Conservation (phyloP, 2,329 filamentous ascomycete species). For the Paecilomyces formosus region DNA sequence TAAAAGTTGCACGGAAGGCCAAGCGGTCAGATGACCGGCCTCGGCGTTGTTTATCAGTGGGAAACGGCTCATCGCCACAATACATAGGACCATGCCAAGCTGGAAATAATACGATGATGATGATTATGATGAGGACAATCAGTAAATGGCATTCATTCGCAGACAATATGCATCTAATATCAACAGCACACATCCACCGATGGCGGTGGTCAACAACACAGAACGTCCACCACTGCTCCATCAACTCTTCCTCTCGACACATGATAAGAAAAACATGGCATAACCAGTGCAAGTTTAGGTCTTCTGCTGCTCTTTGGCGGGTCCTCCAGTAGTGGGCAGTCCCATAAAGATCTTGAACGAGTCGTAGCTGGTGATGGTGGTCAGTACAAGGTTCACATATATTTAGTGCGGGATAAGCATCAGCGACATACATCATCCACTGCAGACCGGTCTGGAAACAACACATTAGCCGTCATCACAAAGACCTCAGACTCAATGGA, state of each 20-base stretch:
- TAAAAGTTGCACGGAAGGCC: neutral
- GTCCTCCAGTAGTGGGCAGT: slow-evolving; percentile 67
- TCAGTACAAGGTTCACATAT: slow-evolving; percentile 12
- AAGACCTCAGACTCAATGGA: neutral
- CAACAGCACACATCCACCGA: neutral
- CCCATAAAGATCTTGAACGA: slow-evolving; percentile 90
- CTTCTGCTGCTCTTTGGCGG: slow-evolving; percentile 43
- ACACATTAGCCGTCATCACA: slow-evolving; percentile 10
- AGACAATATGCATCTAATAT: neutral
- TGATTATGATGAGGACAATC: neutral
- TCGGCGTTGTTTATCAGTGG: neutral
- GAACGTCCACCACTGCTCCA: neutral
- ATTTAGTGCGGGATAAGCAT: neutral
- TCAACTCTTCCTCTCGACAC: neutral
- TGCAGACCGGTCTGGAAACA: slow-evolving; percentile 61
- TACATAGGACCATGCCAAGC: neutral
- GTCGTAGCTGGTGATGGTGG: slow-evolving; percentile 41
- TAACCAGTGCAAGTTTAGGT: slow-evolving; percentile 10
- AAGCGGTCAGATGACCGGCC: neutral
- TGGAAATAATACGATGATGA: neutral
- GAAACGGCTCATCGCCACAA: neutral
- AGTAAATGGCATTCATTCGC: neutral
- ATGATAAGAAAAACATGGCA: neutral
- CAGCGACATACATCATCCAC: slow-evolving; percentile 76
- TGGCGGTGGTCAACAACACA: neutral